Percentiles rank a stretch among this genome's conserved stretches.
Evolutionary conservation across 1,284 basidiomycete species (phyloP).

Genomic region (Volvariella volvacea): DNA sequence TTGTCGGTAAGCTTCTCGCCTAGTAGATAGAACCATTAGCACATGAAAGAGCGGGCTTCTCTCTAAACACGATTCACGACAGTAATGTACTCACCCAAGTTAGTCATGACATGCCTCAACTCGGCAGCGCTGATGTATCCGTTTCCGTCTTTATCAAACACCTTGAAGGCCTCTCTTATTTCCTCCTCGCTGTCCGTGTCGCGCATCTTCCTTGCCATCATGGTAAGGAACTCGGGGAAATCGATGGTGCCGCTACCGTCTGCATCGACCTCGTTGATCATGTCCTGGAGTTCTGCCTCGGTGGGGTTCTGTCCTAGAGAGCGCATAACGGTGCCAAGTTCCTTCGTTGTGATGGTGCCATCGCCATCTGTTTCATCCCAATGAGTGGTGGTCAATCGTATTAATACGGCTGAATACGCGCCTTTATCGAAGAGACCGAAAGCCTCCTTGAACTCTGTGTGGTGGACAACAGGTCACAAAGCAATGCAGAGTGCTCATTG

Average conservation of each 20-base stretch:
- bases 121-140: slow-evolving; percentile 78
- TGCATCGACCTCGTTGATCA: slow-evolving; percentile 90
- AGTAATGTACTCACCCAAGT: slow-evolving; percentile 57
- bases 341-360: slow-evolving; percentile 93
- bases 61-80: neutral
- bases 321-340: slow-evolving; percentile 97
- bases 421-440: slow-evolving; percentile 94
- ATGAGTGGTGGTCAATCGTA: slow-evolving; percentile 52
- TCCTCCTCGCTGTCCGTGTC: slow-evolving; percentile 83
- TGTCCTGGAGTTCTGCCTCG: slow-evolving; percentile 92
- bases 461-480: too few species aligned
- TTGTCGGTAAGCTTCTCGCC: slow-evolving; percentile 90
- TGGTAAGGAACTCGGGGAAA: slow-evolving; percentile 91
- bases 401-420: slow-evolving; percentile 75
- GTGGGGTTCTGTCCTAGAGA: slow-evolving; percentile 96
- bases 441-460: slow-evolving; percentile 75
- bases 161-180: slow-evolving; percentile 76
- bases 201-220: slow-evolving; percentile 91
- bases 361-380: slow-evolving; percentile 89
- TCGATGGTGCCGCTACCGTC: slow-evolving; percentile 89
- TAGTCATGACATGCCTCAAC: slow-evolving; percentile 90
- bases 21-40: slow-evolving; percentile 16
- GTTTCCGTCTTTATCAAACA: slow-evolving; percentile 82
- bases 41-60: too few species aligned
- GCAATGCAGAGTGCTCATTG: neutral